Base-by-base conservation (phyloP, 139 green algal genomes). In the Astrephomene gubernaculifera region DNA sequence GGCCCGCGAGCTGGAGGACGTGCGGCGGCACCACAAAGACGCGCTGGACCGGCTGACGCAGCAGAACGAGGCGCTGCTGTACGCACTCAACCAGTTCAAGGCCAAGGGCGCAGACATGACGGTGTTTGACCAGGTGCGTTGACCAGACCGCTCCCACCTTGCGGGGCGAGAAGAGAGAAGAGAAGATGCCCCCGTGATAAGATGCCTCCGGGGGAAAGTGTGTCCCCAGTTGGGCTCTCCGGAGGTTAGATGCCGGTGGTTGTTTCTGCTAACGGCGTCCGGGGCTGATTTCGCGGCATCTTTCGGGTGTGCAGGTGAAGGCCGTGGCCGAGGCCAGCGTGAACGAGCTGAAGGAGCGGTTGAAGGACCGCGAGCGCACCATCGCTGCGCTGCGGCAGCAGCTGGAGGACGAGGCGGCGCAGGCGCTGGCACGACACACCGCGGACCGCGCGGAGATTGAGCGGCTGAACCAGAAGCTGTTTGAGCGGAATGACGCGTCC, bases 321-420 rank as follows among this genome's bases (percentile, higher is more conserved):
- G 86, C 89, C 24, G 89, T 95, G 36, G 93, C 94, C 5, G 88
- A 95, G 68, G 87, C 91, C 2, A 92, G 90, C 49, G 90, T 96
- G 29, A 87, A 86, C 29, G 91, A 94, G 52, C 87, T 97, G 68
- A 92, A 94, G 78, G 33, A 35, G 33, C 71, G 86, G 41, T 25
- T 93, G 39, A 85, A 86, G 75, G 89, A 92, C n/a, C 86, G 90
- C 0, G 88, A 95, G 43, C n/a, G 33, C 5, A 1, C 67, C 9
- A 53, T 85, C 8, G 25, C 5, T 3, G 64, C 33, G 27, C 44
- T 85, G 64, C 79, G 64, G 4, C 25, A 52, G 38, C 63, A 84
- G 45, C 68, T 92, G 57, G 82, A 85, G 10, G 89, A 93, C 53
- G 83, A 93, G 19, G 81, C 88, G 31, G 76, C 63, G 22, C 82